Conservation (phyloP, 148 eudicot species). For the Amaranthus cruentus region DNA sequence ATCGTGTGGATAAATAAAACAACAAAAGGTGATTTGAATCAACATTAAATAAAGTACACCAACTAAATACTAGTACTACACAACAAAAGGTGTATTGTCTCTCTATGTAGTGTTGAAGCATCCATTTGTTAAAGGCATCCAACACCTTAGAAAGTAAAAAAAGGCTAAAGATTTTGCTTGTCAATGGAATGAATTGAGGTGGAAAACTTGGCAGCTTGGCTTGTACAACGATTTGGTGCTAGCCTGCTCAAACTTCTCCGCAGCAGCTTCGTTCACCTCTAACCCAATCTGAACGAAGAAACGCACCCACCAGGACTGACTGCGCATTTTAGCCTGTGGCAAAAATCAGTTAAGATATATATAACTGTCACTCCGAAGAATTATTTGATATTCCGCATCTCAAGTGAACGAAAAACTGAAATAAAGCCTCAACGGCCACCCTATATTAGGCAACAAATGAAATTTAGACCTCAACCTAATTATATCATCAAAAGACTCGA, state of each 20-base stretch:
- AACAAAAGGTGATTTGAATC: conserved; percentile 17
- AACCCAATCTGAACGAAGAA: conserved; percentile 71
- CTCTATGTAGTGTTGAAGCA: conserved; percentile 18
- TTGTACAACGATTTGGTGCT: conserved; percentile 52
- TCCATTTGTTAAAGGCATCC: conserved; percentile 14
- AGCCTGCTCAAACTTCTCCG: conserved; percentile 85
- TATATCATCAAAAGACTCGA: too few relatives aligned
- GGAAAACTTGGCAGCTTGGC: conserved; percentile 85
- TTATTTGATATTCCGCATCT: neutral
- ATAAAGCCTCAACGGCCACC: neutral
- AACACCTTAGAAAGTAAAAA: conserved; percentile 1
- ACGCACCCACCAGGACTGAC: conserved; percentile 85
- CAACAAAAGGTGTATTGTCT: conserved; percentile 25
- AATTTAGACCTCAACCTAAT: neutral
- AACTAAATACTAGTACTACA: conserved; percentile 24
- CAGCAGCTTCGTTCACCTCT: conserved; percentile 74
- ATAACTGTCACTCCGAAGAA: neutral
- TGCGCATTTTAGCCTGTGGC: conserved; percentile 74
- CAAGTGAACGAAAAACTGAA: neutral
- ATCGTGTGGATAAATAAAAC: neutral
- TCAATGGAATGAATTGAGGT: conserved; percentile 67
- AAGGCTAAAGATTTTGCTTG: neutral
- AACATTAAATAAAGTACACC: conserved; percentile 26
- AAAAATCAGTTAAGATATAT: conserved; percentile 1
- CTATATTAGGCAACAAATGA: neutral